These are phyloP conservation scores for Macrotyloma uniflorum DNA, from an alignment of 306 rosid species.

Conservation along the genomic window DNA sequence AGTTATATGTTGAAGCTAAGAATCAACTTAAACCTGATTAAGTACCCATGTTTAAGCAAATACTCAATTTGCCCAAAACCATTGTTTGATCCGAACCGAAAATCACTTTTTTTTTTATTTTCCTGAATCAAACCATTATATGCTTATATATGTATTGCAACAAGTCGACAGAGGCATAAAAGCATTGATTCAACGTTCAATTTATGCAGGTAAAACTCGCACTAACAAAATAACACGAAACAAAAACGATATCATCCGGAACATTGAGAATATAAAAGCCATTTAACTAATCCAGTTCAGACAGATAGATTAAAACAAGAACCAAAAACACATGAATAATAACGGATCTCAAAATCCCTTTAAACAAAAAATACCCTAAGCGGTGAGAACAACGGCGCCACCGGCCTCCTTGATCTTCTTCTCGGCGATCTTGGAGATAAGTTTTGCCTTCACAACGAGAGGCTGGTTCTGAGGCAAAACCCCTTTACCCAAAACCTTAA, in stretches of 20 bases:
- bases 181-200: not conserved
- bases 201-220: not conserved
- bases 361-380: conserved; percentile 34
- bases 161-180: no score
- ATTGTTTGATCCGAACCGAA: no score
- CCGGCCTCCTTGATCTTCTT: conserved; percentile 84
- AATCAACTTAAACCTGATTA: not conserved
- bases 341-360: not conserved
- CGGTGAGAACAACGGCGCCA: conserved; percentile 78
- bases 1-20: not conserved
- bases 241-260: not conserved
- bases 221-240: not conserved
- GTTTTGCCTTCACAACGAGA: conserved; percentile 72
- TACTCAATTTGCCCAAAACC: no score
- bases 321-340: not conserved
- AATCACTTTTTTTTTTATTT: no score
- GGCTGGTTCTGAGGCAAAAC: conserved; percentile 67
- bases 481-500: conserved; percentile 81
- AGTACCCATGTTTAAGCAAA: no score
- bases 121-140: no score
- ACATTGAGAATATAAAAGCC: conserved; percentile 3
- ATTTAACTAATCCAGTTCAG: conserved; percentile 24
- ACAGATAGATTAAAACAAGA: not conserved
- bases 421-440: conserved; percentile 73
- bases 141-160: no score